A percentile compares a stretch with the other conserved stretches of the same genome.
Evolutionary conservation across 2,329 filamentous ascomycete genomes (phyloP).

Genomic region (Ophiocordyceps camponoti-leonardi): DNA sequence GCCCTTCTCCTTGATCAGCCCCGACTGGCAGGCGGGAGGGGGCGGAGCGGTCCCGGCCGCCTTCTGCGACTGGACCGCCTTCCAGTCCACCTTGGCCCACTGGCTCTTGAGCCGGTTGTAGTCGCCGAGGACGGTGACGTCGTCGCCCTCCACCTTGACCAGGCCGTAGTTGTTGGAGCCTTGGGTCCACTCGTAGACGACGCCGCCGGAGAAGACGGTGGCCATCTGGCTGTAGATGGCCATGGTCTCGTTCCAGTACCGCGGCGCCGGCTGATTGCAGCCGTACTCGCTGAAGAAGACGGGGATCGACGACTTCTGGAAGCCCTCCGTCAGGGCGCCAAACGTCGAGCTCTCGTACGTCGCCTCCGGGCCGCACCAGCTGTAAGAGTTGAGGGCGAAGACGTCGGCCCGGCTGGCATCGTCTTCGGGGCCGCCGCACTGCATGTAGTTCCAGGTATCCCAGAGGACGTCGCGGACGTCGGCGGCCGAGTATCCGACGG

Average conservation of each 20-base stretch:
- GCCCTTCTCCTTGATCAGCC: conserved; percentile 46
- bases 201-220: conserved; percentile 50
- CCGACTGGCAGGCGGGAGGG: conserved; percentile 45
- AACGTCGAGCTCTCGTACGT: conserved; percentile 47
- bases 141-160: conserved; percentile 41
- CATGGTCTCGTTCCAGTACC: conserved; percentile 59
- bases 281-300: conserved; percentile 74
- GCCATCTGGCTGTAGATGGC: conserved; percentile 60
- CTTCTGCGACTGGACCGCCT: conserved; percentile 45
- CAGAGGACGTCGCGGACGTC: conserved; percentile 58
- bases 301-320: conserved; percentile 48
- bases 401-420: conserved; percentile 53
- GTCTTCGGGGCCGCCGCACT: conserved; percentile 38
- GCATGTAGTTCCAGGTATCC: conserved; percentile 62
- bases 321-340: conserved; percentile 44
- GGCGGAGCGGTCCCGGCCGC: conserved; percentile 29
- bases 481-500: conserved; percentile 66
- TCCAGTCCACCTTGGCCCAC: conserved; percentile 59
- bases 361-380: conserved; percentile 48
- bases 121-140: conserved; percentile 41
- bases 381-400: conserved; percentile 60
- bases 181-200: conserved; percentile 69
- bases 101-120: conserved; percentile 60
- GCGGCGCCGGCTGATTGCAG: conserved; percentile 56
- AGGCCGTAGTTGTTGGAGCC: conserved; percentile 51